Percentiles rank a stretch among this genome's conserved stretches.
These are phyloP conservation scores for Rhinocladiella mackenziei DNA, from an alignment of 2,329 filamentous ascomycete genomes.

Conservation along the genomic window DNA sequence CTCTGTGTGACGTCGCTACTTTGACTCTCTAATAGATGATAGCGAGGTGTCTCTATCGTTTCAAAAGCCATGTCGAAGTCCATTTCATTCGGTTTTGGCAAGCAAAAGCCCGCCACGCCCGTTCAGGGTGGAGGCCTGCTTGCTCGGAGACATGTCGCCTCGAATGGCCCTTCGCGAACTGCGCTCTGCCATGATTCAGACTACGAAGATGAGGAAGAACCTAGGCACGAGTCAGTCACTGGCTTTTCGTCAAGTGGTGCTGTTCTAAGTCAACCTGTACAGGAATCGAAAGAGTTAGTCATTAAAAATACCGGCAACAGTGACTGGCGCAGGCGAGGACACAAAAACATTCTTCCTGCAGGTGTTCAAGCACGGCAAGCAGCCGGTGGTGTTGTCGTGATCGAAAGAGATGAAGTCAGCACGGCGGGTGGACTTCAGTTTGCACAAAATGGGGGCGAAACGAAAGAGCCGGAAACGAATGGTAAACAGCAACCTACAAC, in stretches of 20 bases:
- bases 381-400: constrained; percentile 36
- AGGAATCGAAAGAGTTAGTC: constrained; percentile 43
- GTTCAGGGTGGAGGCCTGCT: background rate
- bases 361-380: constrained; percentile 48
- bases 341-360: constrained; percentile 56
- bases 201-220: constrained; percentile 36
- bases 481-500: background rate
- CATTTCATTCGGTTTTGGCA: constrained; percentile 30
- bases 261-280: constrained; percentile 38
- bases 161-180: constrained; percentile 7
- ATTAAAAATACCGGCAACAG: constrained; percentile 62
- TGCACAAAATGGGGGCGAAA: constrained; percentile 35
- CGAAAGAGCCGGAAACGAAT: constrained; percentile 9
- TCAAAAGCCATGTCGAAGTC: constrained; percentile 30
- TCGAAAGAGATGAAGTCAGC: constrained; percentile 51
- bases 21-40: background rate
- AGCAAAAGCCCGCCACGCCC: constrained; percentile 18
- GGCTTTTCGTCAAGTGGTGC: constrained; percentile 50
- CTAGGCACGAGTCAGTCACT: constrained; percentile 48
- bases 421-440: constrained; percentile 54
- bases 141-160: constrained; percentile 8
- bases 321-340: constrained; percentile 43
- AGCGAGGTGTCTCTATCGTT: background rate
- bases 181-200: constrained; percentile 49
- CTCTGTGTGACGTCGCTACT: too few relatives aligned